phyloP scores from a whole-genome alignment of 2,329 filamentous ascomycete species.

The Colletotrichum sp. region DNA sequence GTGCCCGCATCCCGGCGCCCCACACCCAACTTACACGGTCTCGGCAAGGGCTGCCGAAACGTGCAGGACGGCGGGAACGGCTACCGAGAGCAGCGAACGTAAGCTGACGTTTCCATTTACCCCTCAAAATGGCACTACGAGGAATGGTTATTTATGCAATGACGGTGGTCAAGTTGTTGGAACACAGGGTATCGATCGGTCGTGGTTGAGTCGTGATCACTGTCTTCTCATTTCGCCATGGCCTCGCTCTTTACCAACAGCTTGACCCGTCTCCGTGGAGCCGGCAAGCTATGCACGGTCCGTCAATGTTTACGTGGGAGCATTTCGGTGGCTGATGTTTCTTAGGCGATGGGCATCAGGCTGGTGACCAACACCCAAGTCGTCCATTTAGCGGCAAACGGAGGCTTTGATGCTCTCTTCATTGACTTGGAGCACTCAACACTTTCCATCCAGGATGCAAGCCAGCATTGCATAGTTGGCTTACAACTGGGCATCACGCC shows the following conservation, averaged over 20 bases:
- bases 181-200: not conserved
- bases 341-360: conserved; percentile 32
- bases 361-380: conserved; percentile 31
- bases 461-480: conserved; percentile 31
- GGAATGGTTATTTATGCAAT: not conserved
- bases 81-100: not conserved
- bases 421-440: conserved; percentile 43
- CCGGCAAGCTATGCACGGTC: conserved; percentile 5
- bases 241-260: not conserved
- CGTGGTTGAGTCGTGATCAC: not conserved
- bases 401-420: conserved; percentile 40
- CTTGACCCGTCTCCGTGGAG: not conserved
- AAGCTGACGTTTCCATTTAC: not conserved
- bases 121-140: not conserved
- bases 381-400: conserved; percentile 36
- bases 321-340: not conserved
- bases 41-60: not conserved
- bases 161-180: not conserved
- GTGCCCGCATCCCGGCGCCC: not conserved
- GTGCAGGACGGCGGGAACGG: not conserved
- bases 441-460: conserved; percentile 33
- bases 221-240: not conserved
- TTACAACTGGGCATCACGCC: conserved; percentile 23
- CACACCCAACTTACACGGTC: not conserved
- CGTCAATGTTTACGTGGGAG: not conserved